Evolutionary conservation across 768 basidiomycete genomes (phyloP), one percentile per base, ranked within the genome.

Genomic region (Leucocoprinus leucothites): DNA sequence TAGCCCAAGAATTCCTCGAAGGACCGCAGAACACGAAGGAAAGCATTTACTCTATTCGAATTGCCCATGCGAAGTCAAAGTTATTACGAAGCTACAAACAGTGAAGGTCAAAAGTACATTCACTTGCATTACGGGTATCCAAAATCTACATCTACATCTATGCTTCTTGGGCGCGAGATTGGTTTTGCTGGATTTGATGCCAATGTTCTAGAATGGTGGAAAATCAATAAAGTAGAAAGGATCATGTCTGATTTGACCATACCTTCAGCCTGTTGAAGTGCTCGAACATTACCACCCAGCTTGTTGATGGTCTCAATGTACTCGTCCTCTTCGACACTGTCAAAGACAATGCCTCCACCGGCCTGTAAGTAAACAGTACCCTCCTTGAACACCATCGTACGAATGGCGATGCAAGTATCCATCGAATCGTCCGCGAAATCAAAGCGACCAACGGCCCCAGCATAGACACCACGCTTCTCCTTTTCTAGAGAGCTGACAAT

Each of bases 351-450:
- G 1, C 96, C 96, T 51, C 96, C 97, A 5, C 96, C 94, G 35
- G 97, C 97, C 67, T 98, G 95, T 44, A 98, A 73, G 69, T 98
- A 98, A 19, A 84, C 91, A 18, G 85, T 76, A 1, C 94, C 94
- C 61, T 94, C 82, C 71, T 97, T 98, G 79, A 97, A 98, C 1
- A 87, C 82, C 93, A 98, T 98, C 3, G 95, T 98, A 28, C 97
- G 85, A 63, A 99, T 98, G 3, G 97, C 96, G 64, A 99, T 99
- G 72, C 96, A 98, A 0, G 93, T 97, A 69, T 99, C 97, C 89
- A 98, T 93, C 65, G 88, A 87, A 67, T 98, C 91, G 22, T 83
- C 76, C 2, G 93, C 91, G 70, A 98, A 98, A 70, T 98, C 95
- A 69, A 95, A 98, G 50, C 94, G 86, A n/a, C 97, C 97, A 14